Evolutionary conservation across 495 filamentous ascomycete species (phyloP), one percentile per base, ranked within the genome.

Genomic region (Tuber brumale): DNA sequence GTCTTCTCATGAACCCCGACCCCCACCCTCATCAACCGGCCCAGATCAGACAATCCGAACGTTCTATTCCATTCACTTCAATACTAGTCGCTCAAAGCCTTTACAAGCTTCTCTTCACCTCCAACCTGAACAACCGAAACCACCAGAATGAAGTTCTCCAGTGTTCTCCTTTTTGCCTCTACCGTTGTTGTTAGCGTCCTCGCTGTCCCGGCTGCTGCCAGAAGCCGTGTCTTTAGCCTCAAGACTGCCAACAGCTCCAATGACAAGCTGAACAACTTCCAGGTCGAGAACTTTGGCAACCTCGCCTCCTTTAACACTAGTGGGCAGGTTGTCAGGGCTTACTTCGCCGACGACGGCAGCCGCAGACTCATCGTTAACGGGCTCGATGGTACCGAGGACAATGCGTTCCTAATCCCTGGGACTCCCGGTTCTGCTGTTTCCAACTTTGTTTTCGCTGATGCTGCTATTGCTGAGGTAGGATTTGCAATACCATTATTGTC

Each of bases 141-240:
- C 10, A 57, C 23, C 48, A 48, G 23, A 45, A 76, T 76, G 75
- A 76, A 76, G 70, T 76, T 39, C 46, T 76, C 70, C 10, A 43
- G 48, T 19, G 18, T 73, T 45, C 70, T 73, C 39, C 39, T 73
- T 44, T 57, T 57, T 23, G 48, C 23, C 48, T 12, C 48, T 27
- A 3, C 48, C 9, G 18, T 51, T n/a, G 42, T 69, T n/a, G 42
- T 69, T 14, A 18, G 51, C 23, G 71, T 48, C 69, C 46, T 76
- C 46, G 70, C n/a, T 6, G 75, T 18, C 27, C 19, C 48, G 5
- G 75, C 69, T 43, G 61, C 75, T 31, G 31, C 48, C 23, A 51
- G 48, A n/a, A 39, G 46, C 41, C 37, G 39, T 4, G 14, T 21
- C 9, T 76, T 76, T 41, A 21, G 61, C 1, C 45, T 76, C 70